Percentiles rank a stretch among this genome's conserved stretches.
These are phyloP conservation scores for Pseudogymnoascus sp. DNA, from an alignment of 2,329 filamentous ascomycete species.

Conservation along the genomic window DNA sequence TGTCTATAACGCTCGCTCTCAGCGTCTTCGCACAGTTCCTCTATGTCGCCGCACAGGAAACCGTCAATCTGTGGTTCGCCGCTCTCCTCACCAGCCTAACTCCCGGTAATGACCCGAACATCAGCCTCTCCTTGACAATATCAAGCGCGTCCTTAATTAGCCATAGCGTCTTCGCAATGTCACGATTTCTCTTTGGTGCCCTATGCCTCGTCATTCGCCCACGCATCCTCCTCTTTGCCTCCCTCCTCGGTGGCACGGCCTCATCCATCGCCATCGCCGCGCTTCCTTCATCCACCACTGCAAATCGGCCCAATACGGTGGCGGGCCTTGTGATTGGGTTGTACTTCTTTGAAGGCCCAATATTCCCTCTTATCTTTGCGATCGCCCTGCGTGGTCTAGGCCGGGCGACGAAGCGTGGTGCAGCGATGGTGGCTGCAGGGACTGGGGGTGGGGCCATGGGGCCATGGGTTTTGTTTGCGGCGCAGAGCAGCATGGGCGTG, in stretches of 20 bases:
- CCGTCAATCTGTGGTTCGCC: conserved; percentile 52
- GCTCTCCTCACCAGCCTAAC: conserved; percentile 37
- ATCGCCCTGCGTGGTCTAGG: conserved; percentile 71
- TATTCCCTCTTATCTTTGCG: conserved; percentile 73
- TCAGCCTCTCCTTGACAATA: conserved; percentile 24
- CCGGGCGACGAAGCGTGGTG: conserved; percentile 66
- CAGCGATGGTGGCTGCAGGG: conserved; percentile 33
- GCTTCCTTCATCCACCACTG: conserved; percentile 37
- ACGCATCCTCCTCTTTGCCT: conserved; percentile 56
- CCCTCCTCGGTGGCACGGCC: conserved; percentile 48
- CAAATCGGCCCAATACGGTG: conserved; percentile 32
- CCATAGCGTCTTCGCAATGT: conserved; percentile 40
- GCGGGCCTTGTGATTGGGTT: conserved; percentile 57
- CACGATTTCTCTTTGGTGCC: conserved; percentile 61
- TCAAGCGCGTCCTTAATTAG: conserved; percentile 37
- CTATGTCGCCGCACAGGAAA: conserved; percentile 69
- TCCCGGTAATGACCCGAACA: conserved; percentile 28
- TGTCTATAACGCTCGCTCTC: conserved; percentile 47
- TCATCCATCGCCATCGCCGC: conserved; percentile 38
- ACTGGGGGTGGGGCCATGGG: conserved; percentile 21
- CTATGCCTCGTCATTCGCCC: conserved; percentile 59
- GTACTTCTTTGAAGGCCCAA: conserved; percentile 69
- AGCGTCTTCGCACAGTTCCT: conserved; percentile 70
- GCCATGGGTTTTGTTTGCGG: conserved; percentile 21
- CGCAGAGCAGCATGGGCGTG: neutral